Evolutionary conservation across 345 rosid species (phyloP), one percentile per base, ranked within the genome.

Genomic region (Eucalyptus cloeziana): DNA sequence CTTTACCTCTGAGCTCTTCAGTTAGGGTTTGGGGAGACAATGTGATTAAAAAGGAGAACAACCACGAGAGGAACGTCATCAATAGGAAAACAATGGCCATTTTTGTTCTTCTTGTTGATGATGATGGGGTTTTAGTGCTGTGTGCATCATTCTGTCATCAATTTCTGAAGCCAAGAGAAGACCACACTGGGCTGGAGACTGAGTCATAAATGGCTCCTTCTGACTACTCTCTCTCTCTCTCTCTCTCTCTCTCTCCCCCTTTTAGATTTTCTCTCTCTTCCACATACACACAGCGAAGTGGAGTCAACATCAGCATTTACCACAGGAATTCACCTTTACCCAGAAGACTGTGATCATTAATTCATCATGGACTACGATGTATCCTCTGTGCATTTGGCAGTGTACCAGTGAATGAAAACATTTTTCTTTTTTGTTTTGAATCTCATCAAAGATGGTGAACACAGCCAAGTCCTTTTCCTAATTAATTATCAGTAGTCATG

Each of bases 251-350:
- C 79, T n/a, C 79, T 15, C 37, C 22, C 6, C 22, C 47, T 76
- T 10, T 40, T 24, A 47, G 52, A 51, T 60, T 44, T 85, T 90
- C 86, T 87, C 52, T 85, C 87, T 88, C 86, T 83, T 87, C 79
- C 86, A 60, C 54, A 51, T 86, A 30, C 47, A 60, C 71, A 87
- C 88, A 64, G 86, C 43, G 85, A 87, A 86, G 95, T 90, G 88
- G 88, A 88, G 95, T 94, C 95, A 90, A 86, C 92, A 92, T 91
- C 94, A 91, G 88, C 92, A 91, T 91, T 91, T 91, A 92, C 91
- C 91, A 89, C 92, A 88, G 87, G 87, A 88, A 92, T 91, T 91
- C 91, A 88, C 89, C 87, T 79, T 86, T 90, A 85, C 86, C 86
- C 91, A 21, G 85, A 76, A 76, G 85, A 21, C 85, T 76, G 83